Percentiles rank a stretch among this genome's conserved stretches.
These are phyloP conservation scores for Colletotrichum australisinense DNA, from an alignment of 2,329 filamentous ascomycete species.

Conservation along the genomic window DNA sequence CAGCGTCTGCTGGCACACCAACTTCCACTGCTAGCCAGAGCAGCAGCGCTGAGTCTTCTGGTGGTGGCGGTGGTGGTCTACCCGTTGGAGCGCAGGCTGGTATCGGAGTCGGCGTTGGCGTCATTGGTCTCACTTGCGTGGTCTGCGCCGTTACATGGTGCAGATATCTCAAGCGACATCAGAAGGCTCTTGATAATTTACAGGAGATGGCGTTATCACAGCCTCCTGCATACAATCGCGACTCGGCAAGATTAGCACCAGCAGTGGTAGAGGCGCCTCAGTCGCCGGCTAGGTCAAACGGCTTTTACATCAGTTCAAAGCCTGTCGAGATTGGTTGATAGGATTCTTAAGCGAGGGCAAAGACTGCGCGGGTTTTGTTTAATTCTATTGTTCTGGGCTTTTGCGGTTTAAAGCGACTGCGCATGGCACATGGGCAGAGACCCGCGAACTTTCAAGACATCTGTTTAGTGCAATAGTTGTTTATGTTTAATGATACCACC, in stretches of 20 bases:
- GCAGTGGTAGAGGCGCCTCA: not conserved
- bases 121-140: conserved; percentile 1
- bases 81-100: conserved; percentile 11
- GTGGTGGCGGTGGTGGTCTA: not conserved
- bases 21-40: too few species aligned
- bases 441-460: not conserved
- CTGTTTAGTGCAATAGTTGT: not conserved
- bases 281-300: not conserved
- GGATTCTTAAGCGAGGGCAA: not conserved
- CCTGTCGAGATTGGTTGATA: not conserved
- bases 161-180: not conserved
- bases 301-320: not conserved
- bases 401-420: not conserved
- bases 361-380: not conserved
- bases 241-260: not conserved
- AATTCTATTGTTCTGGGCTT: not conserved
- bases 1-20: not conserved
- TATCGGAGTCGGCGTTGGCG: conserved; percentile 1
- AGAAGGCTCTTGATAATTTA: not conserved
- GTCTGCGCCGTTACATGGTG: not conserved
- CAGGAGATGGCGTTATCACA: not conserved
- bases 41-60: not conserved
- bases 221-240: not conserved
- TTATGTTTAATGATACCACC: not conserved
- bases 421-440: not conserved